Conservation (phyloP, 495 filamentous ascomycete genomes). For the Achaetomiella virescens region DNA sequence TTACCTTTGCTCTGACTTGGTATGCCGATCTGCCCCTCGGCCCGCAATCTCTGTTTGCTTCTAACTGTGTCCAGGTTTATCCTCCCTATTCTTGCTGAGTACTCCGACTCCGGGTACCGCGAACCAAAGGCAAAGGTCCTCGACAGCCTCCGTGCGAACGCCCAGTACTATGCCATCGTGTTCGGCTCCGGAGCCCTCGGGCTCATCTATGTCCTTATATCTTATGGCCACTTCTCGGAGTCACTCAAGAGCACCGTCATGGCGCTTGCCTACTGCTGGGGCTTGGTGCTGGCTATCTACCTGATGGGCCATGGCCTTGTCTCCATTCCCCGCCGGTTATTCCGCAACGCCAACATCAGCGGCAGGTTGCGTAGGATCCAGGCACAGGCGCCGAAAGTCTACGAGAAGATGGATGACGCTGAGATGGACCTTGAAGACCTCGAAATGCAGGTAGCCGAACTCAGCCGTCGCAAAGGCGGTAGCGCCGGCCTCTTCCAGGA, state of each 20-base stretch:
- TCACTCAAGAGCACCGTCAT: constrained; percentile 78
- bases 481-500: constrained; percentile 77
- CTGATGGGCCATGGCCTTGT: constrained; percentile 97
- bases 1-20: constrained; percentile 94
- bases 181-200: constrained; percentile 64
- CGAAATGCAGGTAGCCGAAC: constrained; percentile 69
- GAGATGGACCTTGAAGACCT: constrained; percentile 72
- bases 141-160: constrained; percentile 80
- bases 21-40: constrained; percentile 30
- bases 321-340: constrained; percentile 74
- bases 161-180: constrained; percentile 76
- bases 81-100: constrained; percentile 87
- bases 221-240: constrained; percentile 52
- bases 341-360: constrained; percentile 68
- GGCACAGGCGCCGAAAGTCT: constrained; percentile 66
- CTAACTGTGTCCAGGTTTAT: constrained; percentile 58
- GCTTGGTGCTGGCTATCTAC: constrained; percentile 83
- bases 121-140: constrained; percentile 71
- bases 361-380: constrained; percentile 68
- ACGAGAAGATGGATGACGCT: constrained; percentile 85
- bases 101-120: constrained; percentile 87
- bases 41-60: neutral
- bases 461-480: constrained; percentile 74
- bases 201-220: constrained; percentile 75
- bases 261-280: constrained; percentile 92